Conservation (phyloP, 2,329 filamentous ascomycete species). For the Trichoderma breve region DNA sequence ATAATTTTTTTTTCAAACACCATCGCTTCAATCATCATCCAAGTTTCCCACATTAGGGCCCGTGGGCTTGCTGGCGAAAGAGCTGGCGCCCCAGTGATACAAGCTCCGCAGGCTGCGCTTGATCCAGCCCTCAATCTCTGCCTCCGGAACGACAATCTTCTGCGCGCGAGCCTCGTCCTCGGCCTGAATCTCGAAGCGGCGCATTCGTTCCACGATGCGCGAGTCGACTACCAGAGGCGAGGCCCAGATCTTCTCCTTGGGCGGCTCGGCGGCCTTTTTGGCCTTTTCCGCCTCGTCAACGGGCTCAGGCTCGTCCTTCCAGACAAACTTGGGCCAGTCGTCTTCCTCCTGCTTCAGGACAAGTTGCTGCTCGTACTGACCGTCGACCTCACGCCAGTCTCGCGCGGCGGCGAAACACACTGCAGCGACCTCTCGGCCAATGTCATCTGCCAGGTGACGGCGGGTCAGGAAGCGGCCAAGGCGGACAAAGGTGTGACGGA, state of each 20-base stretch:
- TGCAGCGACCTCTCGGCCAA: conserved; percentile 84
- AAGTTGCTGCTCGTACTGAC: conserved; percentile 44
- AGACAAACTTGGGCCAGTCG: conserved; percentile 81
- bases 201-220: conserved; percentile 76
- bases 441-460: conserved; percentile 78
- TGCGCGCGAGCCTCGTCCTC: conserved; percentile 69
- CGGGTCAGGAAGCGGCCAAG: conserved; percentile 85
- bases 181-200: conserved; percentile 66
- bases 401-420: conserved; percentile 66
- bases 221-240: conserved; percentile 72
- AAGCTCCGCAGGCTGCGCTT: conserved; percentile 57
- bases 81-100: conserved; percentile 50
- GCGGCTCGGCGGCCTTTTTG: conserved; percentile 41
- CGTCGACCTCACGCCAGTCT: conserved; percentile 46
- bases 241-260: conserved; percentile 71
- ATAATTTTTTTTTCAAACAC: not conserved
- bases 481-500: conserved; percentile 83
- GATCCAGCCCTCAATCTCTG: conserved; percentile 68
- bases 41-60: conserved; percentile 42
- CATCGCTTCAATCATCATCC: conserved; percentile 34
- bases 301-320: conserved; percentile 50
- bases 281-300: conserved; percentile 42
- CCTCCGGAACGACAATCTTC: conserved; percentile 61
- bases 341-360: conserved; percentile 69
- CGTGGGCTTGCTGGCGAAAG: conserved; percentile 41